Conservation (phyloP, 2,329 filamentous ascomycete genomes). For the Conoideocrella luteorostrata region DNA sequence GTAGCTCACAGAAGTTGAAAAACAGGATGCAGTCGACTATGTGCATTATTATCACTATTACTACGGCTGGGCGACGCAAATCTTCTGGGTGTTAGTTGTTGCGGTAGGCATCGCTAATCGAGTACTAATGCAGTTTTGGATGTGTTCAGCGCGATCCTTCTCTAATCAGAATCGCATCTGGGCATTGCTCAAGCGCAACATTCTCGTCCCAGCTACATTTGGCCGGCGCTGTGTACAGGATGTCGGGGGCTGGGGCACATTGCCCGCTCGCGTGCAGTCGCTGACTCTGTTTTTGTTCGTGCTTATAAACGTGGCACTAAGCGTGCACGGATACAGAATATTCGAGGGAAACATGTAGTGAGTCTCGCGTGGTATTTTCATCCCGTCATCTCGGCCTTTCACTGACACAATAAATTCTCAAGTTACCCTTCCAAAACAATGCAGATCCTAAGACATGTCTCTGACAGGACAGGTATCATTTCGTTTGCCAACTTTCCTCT, state of each 20-base stretch:
- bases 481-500: constrained; percentile 58
- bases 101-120: constrained; percentile 29
- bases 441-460: constrained; percentile 46
- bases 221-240: constrained; percentile 34
- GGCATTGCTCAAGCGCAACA: constrained; percentile 25
- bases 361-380: too few species aligned
- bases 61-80: constrained; percentile 30
- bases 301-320: constrained; percentile 30
- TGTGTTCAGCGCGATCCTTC: too few species aligned
- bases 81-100: constrained; percentile 35
- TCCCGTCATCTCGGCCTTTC: too few species aligned
- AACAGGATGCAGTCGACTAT: constrained; percentile 23
- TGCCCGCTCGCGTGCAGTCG: constrained; percentile 37
- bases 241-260: constrained; percentile 38
- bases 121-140: constrained; percentile 12
- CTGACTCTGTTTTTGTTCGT: constrained; percentile 32
- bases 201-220: constrained; percentile 36
- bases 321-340: constrained; percentile 29
- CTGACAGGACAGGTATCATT: constrained; percentile 58
- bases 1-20: neutral
- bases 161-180: neutral
- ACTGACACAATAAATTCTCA: neutral
- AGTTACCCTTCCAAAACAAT: constrained; percentile 28
- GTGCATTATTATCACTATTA: constrained; percentile 25
- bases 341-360: constrained; percentile 35